Conservation (phyloP, 2,329 filamentous ascomycete genomes). For the Biscogniauxia sp. region DNA sequence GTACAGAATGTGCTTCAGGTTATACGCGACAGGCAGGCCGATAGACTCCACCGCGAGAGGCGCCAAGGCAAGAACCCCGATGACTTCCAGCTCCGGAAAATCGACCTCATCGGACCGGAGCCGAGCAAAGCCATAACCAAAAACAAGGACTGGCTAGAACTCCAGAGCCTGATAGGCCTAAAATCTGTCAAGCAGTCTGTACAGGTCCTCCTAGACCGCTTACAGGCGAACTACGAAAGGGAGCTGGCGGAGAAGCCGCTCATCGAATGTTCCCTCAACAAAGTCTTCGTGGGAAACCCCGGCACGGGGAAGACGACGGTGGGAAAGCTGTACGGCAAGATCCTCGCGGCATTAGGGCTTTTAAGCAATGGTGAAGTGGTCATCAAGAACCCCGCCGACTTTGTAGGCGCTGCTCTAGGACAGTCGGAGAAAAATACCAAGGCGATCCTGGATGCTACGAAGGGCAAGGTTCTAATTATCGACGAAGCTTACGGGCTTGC, state of each 20-base stretch:
- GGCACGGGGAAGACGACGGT: slow-evolving; percentile 33
- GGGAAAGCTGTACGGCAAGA: slow-evolving; percentile 29
- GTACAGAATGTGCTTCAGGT: slow-evolving; percentile 59
- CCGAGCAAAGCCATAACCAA: slow-evolving; percentile 61
- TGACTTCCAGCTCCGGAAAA: slow-evolving; percentile 58
- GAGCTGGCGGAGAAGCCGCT: slow-evolving; percentile 27
- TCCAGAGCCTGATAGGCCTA: slow-evolving; percentile 24
- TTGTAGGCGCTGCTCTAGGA: slow-evolving; percentile 62
- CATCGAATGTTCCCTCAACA: slow-evolving; percentile 27
- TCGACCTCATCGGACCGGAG: slow-evolving; percentile 70
- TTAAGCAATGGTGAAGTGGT: slow-evolving; percentile 49
- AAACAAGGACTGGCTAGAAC: slow-evolving; percentile 27
- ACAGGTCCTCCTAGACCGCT: slow-evolving; percentile 37
- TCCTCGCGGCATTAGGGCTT: slow-evolving; percentile 36
- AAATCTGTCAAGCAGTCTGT: slow-evolving; percentile 34
- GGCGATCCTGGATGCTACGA: slow-evolving; percentile 61
- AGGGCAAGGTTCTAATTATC: slow-evolving; percentile 75
- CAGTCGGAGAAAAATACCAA: slow-evolving; percentile 71
- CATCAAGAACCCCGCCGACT: slow-evolving; percentile 71
- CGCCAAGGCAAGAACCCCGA: slow-evolving; percentile 42
- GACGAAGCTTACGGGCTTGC: slow-evolving; percentile 75
- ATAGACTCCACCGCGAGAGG: slow-evolving; percentile 50
- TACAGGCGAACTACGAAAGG: slow-evolving; percentile 27
- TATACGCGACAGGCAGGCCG: slow-evolving; percentile 58
- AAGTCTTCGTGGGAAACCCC: slow-evolving; percentile 30